Percentiles rank a stretch among this genome's conserved stretches.
phyloP scores from a whole-genome alignment of 148 eudicot species.

The Rhododendron mucronatum region DNA sequence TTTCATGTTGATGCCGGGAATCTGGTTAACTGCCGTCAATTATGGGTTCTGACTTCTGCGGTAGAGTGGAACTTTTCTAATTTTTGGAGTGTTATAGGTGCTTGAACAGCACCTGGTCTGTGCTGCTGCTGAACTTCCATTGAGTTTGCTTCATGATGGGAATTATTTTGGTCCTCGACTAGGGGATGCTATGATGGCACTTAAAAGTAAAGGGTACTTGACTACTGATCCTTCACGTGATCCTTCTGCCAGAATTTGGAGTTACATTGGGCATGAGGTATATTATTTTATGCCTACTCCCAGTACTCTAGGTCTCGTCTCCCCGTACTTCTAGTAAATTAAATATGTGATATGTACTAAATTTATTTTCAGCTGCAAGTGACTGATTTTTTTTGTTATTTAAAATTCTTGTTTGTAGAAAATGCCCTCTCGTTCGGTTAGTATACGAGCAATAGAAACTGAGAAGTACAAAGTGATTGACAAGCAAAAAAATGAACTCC shows the following conservation, averaged over 20 bases:
- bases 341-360: not conserved
- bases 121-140: conserved; percentile 82
- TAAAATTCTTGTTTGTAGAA: conserved; percentile 37
- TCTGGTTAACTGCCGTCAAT: not conserved
- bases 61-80: not conserved
- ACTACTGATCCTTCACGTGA: conserved; percentile 54
- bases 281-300: not conserved
- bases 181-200: conserved; percentile 37
- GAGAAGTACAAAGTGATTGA: conserved; percentile 84
- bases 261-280: conserved; percentile 89
- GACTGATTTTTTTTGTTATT: not conserved
- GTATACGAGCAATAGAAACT: conserved; percentile 82
- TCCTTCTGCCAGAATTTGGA: conserved; percentile 57
- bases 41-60: not conserved
- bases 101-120: conserved; percentile 83
- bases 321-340: not conserved
- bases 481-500: conserved; percentile 56
- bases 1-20: not conserved
- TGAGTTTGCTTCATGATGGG: conserved; percentile 71
- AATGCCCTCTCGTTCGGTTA: conserved; percentile 59
- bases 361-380: not conserved
- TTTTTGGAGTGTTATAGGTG: conserved; percentile 45
- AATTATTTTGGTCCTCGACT: conserved; percentile 76
- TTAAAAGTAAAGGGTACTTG: conserved; percentile 60
- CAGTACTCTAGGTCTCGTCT: not conserved